A percentile compares a stretch with the other conserved stretches of the same genome.
Conservation (phyloP, 768 basidiomycete genomes). For the Tylopilus felleus region DNA sequence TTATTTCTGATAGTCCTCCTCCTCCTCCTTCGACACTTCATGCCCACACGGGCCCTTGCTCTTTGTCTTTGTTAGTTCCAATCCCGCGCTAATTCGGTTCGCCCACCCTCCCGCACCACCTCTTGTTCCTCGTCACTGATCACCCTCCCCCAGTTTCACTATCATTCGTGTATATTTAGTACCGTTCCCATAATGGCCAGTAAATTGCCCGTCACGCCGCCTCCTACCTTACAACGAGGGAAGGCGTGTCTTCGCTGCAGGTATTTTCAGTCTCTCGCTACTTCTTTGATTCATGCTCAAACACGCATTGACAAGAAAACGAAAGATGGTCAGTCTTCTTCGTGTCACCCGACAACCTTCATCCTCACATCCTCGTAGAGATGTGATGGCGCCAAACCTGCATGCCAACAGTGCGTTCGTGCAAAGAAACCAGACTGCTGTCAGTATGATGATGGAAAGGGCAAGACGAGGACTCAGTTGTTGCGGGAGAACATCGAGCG, state of each 20-base stretch:
- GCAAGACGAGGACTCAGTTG: constrained; percentile 76
- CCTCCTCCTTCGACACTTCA: constrained; percentile 12
- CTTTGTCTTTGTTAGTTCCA: constrained; percentile 5
- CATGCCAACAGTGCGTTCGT: constrained; percentile 74
- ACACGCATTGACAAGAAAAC: constrained; percentile 44
- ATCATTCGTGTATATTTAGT: constrained; percentile 36
- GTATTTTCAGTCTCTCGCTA: constrained; percentile 33
- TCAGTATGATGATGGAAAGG: constrained; percentile 83
- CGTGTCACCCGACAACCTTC: neutral
- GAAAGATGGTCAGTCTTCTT: constrained; percentile 55
- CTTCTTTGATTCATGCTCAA: constrained; percentile 11
- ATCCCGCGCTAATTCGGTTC: constrained; percentile 9
- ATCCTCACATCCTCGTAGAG: constrained; percentile 41
- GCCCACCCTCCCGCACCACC: neutral
- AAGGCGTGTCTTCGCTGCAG: constrained; percentile 74
- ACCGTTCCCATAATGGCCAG: constrained; percentile 35
- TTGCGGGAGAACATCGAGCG: constrained; percentile 73
- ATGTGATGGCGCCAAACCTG: constrained; percentile 74
- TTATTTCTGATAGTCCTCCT: constrained; percentile 27
- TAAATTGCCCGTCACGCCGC: constrained; percentile 27
- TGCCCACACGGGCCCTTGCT: constrained; percentile 19
- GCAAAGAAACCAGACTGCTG: constrained; percentile 75
- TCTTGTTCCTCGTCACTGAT: neutral
- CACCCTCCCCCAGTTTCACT: constrained; percentile 16
- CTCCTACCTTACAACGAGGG: constrained; percentile 55